A percentile compares a stretch with the other conserved stretches of the same genome.
phyloP scores from a whole-genome alignment of 768 basidiomycete species.

The Mycena alexandri region DNA sequence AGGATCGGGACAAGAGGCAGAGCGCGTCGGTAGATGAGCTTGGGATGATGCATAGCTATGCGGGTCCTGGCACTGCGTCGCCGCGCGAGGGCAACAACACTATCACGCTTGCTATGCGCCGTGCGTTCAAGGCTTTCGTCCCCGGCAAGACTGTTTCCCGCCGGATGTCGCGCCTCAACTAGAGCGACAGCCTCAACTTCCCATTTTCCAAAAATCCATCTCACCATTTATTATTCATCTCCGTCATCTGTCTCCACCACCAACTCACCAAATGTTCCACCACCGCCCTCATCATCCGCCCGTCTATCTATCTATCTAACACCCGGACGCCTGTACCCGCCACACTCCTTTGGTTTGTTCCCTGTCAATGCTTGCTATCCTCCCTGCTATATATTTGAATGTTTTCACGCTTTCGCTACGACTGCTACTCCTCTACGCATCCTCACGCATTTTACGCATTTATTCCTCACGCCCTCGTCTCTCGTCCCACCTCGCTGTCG shows the following conservation, averaged over 20 bases:
- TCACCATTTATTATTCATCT: constrained; percentile 1
- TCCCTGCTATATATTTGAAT: constrained; percentile 28
- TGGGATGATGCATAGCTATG: constrained; percentile 60
- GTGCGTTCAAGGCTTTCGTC: constrained; percentile 83
- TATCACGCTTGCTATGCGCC: constrained; percentile 66
- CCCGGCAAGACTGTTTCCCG: constrained; percentile 70
- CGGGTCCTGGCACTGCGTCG: constrained; percentile 41
- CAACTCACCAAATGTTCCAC: background rate
- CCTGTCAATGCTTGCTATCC: constrained; percentile 26
- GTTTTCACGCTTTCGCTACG: constrained; percentile 32
- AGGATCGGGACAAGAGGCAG: constrained; percentile 46
- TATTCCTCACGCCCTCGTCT: constrained; percentile 10
- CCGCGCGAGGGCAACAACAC: constrained; percentile 62
- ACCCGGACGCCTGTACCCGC: constrained; percentile 22
- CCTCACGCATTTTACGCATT: constrained; percentile 11
- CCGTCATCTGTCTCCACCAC: background rate
- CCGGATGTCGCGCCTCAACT: constrained; percentile 59
- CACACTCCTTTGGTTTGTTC: constrained; percentile 32
- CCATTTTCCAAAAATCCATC: background rate
- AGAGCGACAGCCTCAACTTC: background rate
- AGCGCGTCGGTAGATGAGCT: constrained; percentile 74
- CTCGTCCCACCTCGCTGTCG: constrained; percentile 10
- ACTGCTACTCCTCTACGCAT: constrained; percentile 24
- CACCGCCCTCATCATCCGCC: background rate
- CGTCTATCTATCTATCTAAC: constrained; percentile 9